Evolutionary conservation across 2,329 filamentous ascomycete species (phyloP), one percentile per base, ranked within the genome.

Genomic region (Endocalyx cinctus): DNA sequence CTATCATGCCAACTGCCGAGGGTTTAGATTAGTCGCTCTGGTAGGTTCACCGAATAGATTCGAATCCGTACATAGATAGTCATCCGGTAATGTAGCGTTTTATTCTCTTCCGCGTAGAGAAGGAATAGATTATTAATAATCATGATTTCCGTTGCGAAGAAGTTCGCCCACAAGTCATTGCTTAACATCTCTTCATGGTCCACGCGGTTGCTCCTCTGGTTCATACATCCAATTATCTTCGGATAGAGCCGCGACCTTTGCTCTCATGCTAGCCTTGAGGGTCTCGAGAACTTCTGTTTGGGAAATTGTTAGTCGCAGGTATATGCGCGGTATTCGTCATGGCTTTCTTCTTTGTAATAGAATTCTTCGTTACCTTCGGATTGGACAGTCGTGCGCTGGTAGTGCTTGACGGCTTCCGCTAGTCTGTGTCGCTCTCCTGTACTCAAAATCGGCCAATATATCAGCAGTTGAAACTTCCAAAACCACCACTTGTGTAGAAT

Each of bases 151-250:
- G n/a, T n/a, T n/a, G n/a, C n/a, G n/a, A n/a, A n/a, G n/a, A n/a
- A n/a, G n/a, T n/a, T n/a, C n/a, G n/a, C n/a, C n/a, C n/a, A n/a
- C n/a, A n/a, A n/a, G n/a, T n/a, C n/a, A n/a, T n/a, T n/a, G n/a
- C n/a, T n/a, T n/a, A n/a, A n/a, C n/a, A n/a, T 22, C 34, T 30
- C 27, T 39, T 59, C 42, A 63, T 40, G 57, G 53, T 25, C 50
- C 52, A 25, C 64, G 64, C 26, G 59, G 58, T 40, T 69, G 63
- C 34, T 76, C 70, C 48, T 87, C 83, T 2, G 76, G 67, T 57
- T 89, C 86, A 60, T 84, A 94, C 82, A 94, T 94, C 88, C 88
- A 95, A 50, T 82, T 84, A 52, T 95, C 88, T 31, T 92, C 84
- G 15, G 84, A 74, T 31, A 94, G 63, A 11, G 81, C 78, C 12